Conservation (phyloP, 2,329 filamentous ascomycete species). For the Chrysoporthe deuterocubensis region DNA sequence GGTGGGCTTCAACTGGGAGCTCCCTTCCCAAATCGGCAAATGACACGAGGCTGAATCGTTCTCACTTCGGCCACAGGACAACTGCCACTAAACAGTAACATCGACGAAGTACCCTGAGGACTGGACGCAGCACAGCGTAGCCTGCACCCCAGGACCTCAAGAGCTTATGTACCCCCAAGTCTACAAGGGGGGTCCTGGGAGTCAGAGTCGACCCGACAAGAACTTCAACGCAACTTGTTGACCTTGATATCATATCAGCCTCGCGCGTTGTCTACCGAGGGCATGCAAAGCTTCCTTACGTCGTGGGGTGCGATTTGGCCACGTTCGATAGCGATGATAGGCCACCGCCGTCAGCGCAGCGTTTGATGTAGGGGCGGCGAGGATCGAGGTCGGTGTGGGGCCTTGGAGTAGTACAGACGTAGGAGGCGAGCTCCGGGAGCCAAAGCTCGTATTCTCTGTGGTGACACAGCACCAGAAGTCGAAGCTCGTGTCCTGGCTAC, state of each 20-base stretch:
- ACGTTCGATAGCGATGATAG: not conserved
- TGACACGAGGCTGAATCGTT: not conserved
- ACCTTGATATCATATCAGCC: not conserved
- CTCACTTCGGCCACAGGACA: not conserved
- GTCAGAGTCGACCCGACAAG: not conserved
- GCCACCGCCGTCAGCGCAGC: not conserved
- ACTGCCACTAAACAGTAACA: not conserved
- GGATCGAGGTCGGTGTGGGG: not conserved
- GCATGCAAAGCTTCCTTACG: not conserved
- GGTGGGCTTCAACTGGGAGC: too few species aligned
- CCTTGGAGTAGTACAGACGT: not conserved
- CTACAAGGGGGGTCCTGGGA: not conserved
- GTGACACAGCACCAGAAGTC: not conserved
- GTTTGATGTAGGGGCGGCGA: not conserved
- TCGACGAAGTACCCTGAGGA: not conserved
- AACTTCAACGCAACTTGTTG: not conserved
- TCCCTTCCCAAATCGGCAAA: too few species aligned
- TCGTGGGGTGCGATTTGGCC: not conserved
- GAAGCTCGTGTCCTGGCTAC: conserved; percentile 3
- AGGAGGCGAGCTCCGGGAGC: not conserved
- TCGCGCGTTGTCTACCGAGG: not conserved
- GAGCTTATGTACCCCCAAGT: too few species aligned
- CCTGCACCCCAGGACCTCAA: too few species aligned
- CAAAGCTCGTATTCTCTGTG: conserved; percentile 3
- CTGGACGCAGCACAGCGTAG: not conserved